phyloP scores from a whole-genome alignment of 2,329 filamentous ascomycete species.

The Aspergillus sergii region DNA sequence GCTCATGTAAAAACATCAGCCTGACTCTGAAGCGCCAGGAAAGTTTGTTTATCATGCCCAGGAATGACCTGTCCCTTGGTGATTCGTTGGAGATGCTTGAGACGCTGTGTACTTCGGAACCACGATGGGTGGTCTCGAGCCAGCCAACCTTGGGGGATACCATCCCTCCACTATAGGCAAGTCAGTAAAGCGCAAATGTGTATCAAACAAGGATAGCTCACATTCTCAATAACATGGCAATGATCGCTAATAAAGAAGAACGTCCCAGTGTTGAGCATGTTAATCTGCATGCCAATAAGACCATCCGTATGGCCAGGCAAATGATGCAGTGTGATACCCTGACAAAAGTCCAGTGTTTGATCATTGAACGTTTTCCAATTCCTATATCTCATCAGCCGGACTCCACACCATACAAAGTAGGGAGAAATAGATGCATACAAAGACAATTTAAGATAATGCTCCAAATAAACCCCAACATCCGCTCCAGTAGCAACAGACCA shows the following conservation, averaged over 20 bases:
- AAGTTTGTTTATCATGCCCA: constrained; percentile 14
- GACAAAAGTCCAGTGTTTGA: constrained; percentile 15
- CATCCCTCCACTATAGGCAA: constrained; percentile 12
- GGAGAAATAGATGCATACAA: not conserved
- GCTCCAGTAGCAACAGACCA: constrained; percentile 18
- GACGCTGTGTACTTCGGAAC: constrained; percentile 18
- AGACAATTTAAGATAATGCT: constrained; percentile 14
- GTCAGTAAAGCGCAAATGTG: not conserved
- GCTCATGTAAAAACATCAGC: constrained; percentile 8
- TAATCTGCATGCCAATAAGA: constrained; percentile 16
- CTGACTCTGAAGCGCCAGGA: constrained; percentile 8
- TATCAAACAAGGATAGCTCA: not conserved
- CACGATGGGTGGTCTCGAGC: constrained; percentile 16
- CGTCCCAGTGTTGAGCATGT: constrained; percentile 13
- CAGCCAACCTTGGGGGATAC: constrained; percentile 17
- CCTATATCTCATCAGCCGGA: not conserved
- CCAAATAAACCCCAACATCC: constrained; percentile 14
- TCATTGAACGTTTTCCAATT: constrained; percentile 19
- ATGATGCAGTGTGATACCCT: constrained; percentile 17
- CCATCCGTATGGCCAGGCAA: constrained; percentile 14
- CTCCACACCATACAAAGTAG: no score
- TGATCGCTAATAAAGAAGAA: constrained; percentile 19
- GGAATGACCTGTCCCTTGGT: constrained; percentile 15
- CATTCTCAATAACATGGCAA: constrained; percentile 18
- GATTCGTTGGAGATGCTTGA: constrained; percentile 13